phyloP scores from a whole-genome alignment of 2,329 filamentous ascomycete species.

The Erysiphe pulchra region DNA sequence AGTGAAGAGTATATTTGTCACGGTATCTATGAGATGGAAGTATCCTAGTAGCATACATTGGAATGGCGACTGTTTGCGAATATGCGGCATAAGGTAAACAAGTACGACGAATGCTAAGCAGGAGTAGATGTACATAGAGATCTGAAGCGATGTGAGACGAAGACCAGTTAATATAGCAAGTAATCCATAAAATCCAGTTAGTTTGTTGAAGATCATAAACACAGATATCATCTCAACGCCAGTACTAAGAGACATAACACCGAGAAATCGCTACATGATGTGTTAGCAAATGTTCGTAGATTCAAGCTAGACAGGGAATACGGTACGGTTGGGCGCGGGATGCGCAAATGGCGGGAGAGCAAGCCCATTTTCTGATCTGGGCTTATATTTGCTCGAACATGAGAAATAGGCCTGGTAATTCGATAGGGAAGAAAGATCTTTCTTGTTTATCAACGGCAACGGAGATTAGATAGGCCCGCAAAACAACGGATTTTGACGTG shows the following conservation, averaged over 20 bases:
- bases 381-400: no score
- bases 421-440: no score
- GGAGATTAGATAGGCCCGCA: no score
- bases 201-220: slow-evolving; percentile 71
- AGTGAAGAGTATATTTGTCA: slow-evolving; percentile 64
- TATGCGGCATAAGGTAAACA: slow-evolving; percentile 48
- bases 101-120: slow-evolving; percentile 42
- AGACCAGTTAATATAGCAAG: slow-evolving; percentile 75
- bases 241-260: slow-evolving; percentile 63
- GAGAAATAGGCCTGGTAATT: no score
- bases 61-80: slow-evolving; percentile 53
- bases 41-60: slow-evolving; percentile 62
- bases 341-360: slow-evolving; percentile 8
- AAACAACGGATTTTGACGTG: no score
- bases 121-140: slow-evolving; percentile 82
- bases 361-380: neutral
- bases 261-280: slow-evolving; percentile 48
- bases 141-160: slow-evolving; percentile 54
- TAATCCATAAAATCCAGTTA: slow-evolving; percentile 72
- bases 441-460: no score
- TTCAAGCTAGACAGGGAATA: slow-evolving; percentile 5
- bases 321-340: slow-evolving; percentile 11
- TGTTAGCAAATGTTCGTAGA: slow-evolving; percentile 3
- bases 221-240: slow-evolving; percentile 67
- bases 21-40: slow-evolving; percentile 60